These are phyloP conservation scores for Ogataea siamensis DNA, from an alignment of 805 yeast genomes.

Conservation along the genomic window DNA sequence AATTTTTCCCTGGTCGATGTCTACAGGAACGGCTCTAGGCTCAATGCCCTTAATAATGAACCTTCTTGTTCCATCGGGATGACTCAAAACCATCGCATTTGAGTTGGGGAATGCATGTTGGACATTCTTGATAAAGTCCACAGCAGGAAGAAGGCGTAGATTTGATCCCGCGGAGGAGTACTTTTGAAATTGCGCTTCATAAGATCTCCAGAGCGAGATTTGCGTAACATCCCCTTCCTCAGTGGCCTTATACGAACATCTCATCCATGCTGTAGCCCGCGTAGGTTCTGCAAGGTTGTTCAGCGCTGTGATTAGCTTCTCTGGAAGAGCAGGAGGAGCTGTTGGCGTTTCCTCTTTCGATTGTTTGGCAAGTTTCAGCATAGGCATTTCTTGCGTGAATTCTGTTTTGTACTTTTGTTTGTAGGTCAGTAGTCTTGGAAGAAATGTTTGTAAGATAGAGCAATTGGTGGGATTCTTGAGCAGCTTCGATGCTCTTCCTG, in stretches of 20 bases:
- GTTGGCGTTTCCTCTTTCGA: slow-evolving; percentile 62
- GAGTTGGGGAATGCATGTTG: slow-evolving; percentile 84
- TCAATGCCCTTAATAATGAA: slow-evolving; percentile 93
- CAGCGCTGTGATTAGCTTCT: slow-evolving; percentile 52
- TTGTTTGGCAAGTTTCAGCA: slow-evolving; percentile 47
- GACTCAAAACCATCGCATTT: slow-evolving; percentile 86
- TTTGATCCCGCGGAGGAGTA: slow-evolving; percentile 43
- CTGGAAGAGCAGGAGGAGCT: slow-evolving; percentile 53
- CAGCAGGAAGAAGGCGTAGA: slow-evolving; percentile 79
- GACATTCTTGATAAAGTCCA: slow-evolving; percentile 93
- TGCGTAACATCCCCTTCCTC: slow-evolving; percentile 87
- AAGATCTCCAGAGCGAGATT: slow-evolving; percentile 92
- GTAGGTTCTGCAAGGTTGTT: slow-evolving; percentile 75
- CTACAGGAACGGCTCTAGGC: slow-evolving; percentile 67
- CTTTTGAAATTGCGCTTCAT: slow-evolving; percentile 80
- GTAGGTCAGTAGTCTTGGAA: slow-evolving; percentile 61
- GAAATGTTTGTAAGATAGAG: slow-evolving; percentile 51
- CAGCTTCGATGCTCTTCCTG: slow-evolving; percentile 55
- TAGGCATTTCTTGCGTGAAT: slow-evolving; percentile 35
- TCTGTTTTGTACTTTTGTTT: slow-evolving; percentile 40
- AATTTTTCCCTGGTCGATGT: slow-evolving; percentile 42
- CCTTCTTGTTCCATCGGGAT: slow-evolving; percentile 63
- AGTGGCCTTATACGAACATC: slow-evolving; percentile 82
- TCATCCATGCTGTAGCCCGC: slow-evolving; percentile 92
- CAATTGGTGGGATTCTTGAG: slow-evolving; percentile 46